Evolutionary conservation across 352 stramenopile genomes (phyloP), one percentile per base, ranked within the genome.

Genomic region (Thalassiosira tumida): DNA sequence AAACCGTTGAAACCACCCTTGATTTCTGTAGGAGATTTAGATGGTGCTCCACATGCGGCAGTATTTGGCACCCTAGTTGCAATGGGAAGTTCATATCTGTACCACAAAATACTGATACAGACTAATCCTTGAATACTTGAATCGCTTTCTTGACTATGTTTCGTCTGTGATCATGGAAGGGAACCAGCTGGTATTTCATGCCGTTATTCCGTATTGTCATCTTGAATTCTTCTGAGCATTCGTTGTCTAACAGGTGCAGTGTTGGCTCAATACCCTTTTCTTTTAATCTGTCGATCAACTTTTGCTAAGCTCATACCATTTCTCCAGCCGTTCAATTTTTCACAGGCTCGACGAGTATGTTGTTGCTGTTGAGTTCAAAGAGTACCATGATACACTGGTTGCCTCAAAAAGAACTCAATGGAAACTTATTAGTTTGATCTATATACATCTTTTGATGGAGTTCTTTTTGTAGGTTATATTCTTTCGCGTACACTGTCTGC

Each of bases 211-310:
- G 38, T 10, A 94, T 81, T 64, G 72, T 65, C 29, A 62, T 37
- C 74, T 92, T 92, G 38, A 91, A 69, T 31, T 77, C 29, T 5
- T 38, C 37, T 21, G 76, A 81, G 33, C n/a, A 76, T 87, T 93
- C 89, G 37, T 95, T 95, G 84, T 95, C 86, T 37, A 93, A 59
- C 4, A 79, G 87, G n/a, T 94, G 84, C 14, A 87, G 47, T 33
- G 86, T 74, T 7, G 85, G 4, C 14, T 3, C 26, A 10, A 65
- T 10, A 10, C 54, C 54, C 10, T 14, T 26, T 31, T 65, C 54
- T 6, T 65, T 65, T 65, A 65, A 31, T 65, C 54, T 31, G 6
- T 65, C 21, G 14, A 65, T 65, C 6, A 65, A 31, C 21, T 38
- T 40, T 72, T 88, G 21, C 37, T 83, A 93, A 1, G 83, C 64